phyloP scores from a whole-genome alignment of 2,329 filamentous ascomycete species.

The Epichloe elymi region DNA sequence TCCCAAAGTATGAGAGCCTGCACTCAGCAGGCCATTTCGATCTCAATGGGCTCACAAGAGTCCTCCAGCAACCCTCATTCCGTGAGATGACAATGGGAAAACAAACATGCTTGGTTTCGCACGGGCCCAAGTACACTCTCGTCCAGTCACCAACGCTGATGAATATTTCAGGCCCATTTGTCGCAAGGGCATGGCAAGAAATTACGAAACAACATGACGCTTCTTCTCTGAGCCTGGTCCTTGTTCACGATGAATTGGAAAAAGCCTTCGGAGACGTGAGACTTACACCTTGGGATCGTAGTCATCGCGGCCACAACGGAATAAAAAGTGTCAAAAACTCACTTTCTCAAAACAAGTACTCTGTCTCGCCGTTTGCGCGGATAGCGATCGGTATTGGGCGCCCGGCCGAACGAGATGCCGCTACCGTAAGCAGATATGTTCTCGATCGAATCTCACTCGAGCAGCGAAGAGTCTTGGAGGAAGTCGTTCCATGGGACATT shows the following conservation, averaged over 20 bases:
- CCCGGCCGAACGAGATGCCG: constrained; percentile 52
- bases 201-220: constrained; percentile 28
- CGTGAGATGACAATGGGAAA: constrained; percentile 32
- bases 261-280: constrained; percentile 53
- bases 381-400: constrained; percentile 83
- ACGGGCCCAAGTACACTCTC: constrained; percentile 45
- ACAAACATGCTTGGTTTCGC: constrained; percentile 35
- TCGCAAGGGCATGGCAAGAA: constrained; percentile 52
- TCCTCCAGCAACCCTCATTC: constrained; percentile 35
- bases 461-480: constrained; percentile 39
- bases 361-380: constrained; percentile 34
- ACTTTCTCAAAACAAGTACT: constrained; percentile 30
- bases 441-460: constrained; percentile 48
- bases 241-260: constrained; percentile 86
- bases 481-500: constrained; percentile 37
- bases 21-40: constrained; percentile 81
- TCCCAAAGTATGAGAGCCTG: constrained; percentile 60
- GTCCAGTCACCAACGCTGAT: constrained; percentile 67
- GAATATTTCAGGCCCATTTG: constrained; percentile 69
- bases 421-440: constrained; percentile 65
- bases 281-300: constrained; percentile 48
- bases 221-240: constrained; percentile 41
- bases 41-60: constrained; percentile 45
- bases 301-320: constrained; percentile 61
- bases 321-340: constrained; percentile 50